Base-by-base conservation (phyloP, 306 rosid species). In the Quercus variabilis region DNA sequence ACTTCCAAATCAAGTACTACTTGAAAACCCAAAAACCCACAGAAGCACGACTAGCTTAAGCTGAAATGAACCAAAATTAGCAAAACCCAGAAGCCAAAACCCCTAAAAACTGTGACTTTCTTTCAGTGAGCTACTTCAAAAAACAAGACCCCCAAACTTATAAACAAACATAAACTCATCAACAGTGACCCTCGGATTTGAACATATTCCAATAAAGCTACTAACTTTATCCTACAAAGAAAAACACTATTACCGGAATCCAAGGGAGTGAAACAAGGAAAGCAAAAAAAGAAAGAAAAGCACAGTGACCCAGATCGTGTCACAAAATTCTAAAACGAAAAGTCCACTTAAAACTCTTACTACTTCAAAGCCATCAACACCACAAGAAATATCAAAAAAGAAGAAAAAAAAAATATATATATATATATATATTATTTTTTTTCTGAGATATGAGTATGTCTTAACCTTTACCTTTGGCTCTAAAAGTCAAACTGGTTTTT, bases 131-230 rank as follows among this genome's bases (percentile, higher is more conserved):
- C 59, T 52, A 65, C 71, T 63, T 28, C 58, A 67, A 76, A 63
- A 63, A 72, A 74, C 70, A 74, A 76, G 33, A 67, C 5, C 75
- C 78, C 81, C 79, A 76, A 74, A 73, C 83, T 60, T 79, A 49
- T 73, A 70, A 78, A 82, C 30, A 20, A 74, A 68, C 59, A 73
- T 41, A 75, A 20, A 88, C 71, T 58, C 79, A 76, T 71, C 55
- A 72, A 38, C 52, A 81, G 74, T 41, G 71, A 71, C 38, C 79
- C 68, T 69, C 81, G 82, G 76, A 77, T 21, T 79, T 81, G 78
- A 81, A 26, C 80, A 88, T 76, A 90, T 64, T 85, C 86, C 86
- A 83, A 90, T 77, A 89, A 90, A 89, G 87, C 56, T 14, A 79
- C 72, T 77, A 76, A 79, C 83, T 86, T 86, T 82, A 54, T 35